Conservation (phyloP, 2,329 filamentous ascomycete species). For the Penicillium expansum region DNA sequence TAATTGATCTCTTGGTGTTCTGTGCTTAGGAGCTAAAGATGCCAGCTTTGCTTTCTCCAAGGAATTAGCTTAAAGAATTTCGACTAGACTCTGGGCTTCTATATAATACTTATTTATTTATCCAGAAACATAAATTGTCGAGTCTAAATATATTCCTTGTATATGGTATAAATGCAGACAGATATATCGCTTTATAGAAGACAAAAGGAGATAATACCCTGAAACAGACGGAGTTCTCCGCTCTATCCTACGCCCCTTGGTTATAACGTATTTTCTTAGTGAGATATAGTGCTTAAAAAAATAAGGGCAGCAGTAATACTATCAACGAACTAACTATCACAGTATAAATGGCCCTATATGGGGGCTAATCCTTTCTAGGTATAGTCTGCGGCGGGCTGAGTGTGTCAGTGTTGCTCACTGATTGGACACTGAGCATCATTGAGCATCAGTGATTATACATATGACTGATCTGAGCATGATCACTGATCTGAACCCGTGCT, state of each 20-base stretch:
- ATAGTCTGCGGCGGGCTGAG: no score
- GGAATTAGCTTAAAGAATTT: background rate
- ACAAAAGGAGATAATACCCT: no score
- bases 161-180: background rate
- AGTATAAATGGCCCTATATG: no score
- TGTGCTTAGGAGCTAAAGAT: background rate
- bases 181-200: background rate
- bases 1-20: background rate
- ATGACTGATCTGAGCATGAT: no score
- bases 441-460: no score
- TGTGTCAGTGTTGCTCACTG: no score
- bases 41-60: background rate
- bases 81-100: background rate
- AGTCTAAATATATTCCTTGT: background rate
- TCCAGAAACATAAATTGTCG: background rate
- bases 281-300: background rate
- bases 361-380: no score
- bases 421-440: no score
- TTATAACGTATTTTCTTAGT: background rate
- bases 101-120: background rate
- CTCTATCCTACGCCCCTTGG: background rate
- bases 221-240: background rate
- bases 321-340: background rate
- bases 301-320: background rate
- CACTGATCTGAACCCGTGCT: no score